phyloP scores from a whole-genome alignment of 108 stramenopile species.

The Cyclotella sp. region DNA sequence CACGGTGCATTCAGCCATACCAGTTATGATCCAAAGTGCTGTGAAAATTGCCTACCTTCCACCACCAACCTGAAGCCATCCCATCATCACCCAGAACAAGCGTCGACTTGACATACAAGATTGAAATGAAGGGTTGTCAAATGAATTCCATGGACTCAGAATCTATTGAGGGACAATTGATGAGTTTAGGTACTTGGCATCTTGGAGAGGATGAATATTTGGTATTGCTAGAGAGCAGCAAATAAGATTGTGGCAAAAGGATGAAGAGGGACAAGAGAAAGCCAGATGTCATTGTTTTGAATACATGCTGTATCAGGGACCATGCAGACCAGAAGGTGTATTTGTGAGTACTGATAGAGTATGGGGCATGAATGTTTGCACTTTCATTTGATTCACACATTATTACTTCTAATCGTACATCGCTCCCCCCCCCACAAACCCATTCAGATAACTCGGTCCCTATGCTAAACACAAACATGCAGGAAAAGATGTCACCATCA shows the following conservation, averaged over 20 bases:
- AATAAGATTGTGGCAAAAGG: slow-evolving; percentile 1
- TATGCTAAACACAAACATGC: slow-evolving; percentile 65
- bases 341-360: slow-evolving; percentile 7
- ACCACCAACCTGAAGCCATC: too few species aligned
- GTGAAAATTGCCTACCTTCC: too few species aligned
- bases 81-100: too few species aligned
- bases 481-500: slow-evolving; percentile 81
- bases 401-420: background rate
- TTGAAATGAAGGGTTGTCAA: slow-evolving; percentile 96
- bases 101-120: slow-evolving; percentile 68
- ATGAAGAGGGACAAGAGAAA: slow-evolving; percentile 44
- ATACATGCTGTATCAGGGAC: slow-evolving; percentile 97
- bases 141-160: slow-evolving; percentile 98
- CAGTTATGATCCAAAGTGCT: too few species aligned
- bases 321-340: slow-evolving; percentile 97
- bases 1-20: too few species aligned
- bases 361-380: background rate
- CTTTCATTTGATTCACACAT: background rate
- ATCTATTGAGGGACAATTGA: slow-evolving; percentile 93
- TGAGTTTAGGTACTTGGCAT: slow-evolving; percentile 81
- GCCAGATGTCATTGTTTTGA: slow-evolving; percentile 91
- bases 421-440: slow-evolving; percentile 11
- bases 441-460: slow-evolving; percentile 64
- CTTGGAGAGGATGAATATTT: slow-evolving; percentile 36
- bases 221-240: slow-evolving; percentile 12